Percentiles rank a stretch among this genome's conserved stretches.
Conservation (phyloP, 306 rosid genomes). For the Prunus padus region DNA sequence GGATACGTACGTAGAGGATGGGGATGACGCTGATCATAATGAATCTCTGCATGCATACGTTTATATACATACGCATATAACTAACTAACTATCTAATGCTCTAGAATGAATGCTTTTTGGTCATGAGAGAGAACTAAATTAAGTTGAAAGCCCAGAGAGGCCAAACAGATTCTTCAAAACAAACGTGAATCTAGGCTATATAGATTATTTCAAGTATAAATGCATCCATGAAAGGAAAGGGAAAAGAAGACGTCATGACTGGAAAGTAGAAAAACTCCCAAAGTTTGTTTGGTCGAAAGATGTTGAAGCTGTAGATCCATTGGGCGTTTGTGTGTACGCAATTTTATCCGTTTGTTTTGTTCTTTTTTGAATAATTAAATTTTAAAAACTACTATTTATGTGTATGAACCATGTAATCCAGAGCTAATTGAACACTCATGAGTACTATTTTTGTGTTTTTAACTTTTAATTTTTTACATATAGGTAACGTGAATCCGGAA, state of each 20-base stretch:
- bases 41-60: background rate
- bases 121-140: background rate
- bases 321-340: background rate
- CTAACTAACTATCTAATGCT: background rate
- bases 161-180: background rate
- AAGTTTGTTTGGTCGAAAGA: background rate
- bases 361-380: background rate
- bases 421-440: no score
- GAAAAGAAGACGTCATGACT: background rate
- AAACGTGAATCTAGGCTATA: background rate
- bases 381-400: background rate
- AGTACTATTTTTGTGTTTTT: background rate
- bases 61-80: background rate
- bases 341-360: background rate
- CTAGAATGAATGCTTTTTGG: background rate
- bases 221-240: background rate
- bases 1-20: background rate
- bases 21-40: no score
- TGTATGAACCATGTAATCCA: background rate
- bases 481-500: no score
- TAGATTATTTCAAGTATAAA: no score
- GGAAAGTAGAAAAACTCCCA: background rate
- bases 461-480: no score
- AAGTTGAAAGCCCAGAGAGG: background rate
- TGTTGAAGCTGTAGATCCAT: background rate